Evolutionary conservation across 192 early-diverging fungal genomes (phyloP), one percentile per base, ranked within the genome.

Genomic region (Rhizoclosmatium sp.): DNA sequence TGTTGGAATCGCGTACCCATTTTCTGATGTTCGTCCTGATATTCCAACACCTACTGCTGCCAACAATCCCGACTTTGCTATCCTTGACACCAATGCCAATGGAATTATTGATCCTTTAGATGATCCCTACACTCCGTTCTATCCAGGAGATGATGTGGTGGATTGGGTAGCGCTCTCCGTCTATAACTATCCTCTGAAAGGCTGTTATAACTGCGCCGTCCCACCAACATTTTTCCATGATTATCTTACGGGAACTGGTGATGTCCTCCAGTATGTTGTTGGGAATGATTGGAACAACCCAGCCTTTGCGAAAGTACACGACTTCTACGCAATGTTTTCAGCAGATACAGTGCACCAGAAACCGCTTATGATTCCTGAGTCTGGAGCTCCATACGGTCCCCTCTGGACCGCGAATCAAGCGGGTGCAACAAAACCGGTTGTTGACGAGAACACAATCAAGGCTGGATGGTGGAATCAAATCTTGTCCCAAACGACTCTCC

Each of bases 401-500:
- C 4, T 40, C 45, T 16, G 10, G 68, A 41, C 19, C 65, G 49
- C 51, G 21, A 16, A 23, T 44, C 41, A 7, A 4, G n/a, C 65
- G 45, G 16, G 16, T 5, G 40, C 39, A 12, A 54, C 9, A 39
- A n/a, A 7, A 9, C 4, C 40, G 9, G 40, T 14, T 73, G 54
- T 51, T 41, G 16, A 51, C 23, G 42, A 45, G 61, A 16, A 65
- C 46, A 49, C 51, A 21, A 82, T 87, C 80, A 88, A 88, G 73
- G 70, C 77, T 45, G 78, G 70, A n/a, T 88, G 84, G 84, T 88
- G 84, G 84, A 54, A 59, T 14, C 84, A 85, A 69, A 74, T 85
- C 61, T 73, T 87, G 59, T 78, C 78, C 51, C 4, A 41, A 5
- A 75, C 61, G 44, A 47, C 83, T 31, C 44, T 85, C 23, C 46